Evolutionary conservation across 192 early-diverging fungal genomes (phyloP).

Genomic region (Coemansia pectinata): DNA sequence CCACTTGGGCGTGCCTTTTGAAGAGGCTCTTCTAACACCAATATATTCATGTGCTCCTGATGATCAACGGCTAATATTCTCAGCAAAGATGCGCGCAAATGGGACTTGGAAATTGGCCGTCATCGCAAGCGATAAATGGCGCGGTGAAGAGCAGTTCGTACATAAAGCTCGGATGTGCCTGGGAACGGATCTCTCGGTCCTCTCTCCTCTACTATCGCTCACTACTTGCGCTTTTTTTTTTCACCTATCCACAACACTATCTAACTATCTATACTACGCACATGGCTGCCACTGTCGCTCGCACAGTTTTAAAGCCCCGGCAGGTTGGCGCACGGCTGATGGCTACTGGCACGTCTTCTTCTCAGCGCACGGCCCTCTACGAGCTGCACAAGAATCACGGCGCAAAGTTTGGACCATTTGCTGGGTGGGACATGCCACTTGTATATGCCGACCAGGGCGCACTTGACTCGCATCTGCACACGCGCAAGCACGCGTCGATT

Average conservation of each 20-base stretch:
- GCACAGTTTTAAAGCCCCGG: conserved; percentile 13
- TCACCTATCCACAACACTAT: background rate
- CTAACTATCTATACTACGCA: background rate
- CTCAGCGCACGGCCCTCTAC: conserved; percentile 82
- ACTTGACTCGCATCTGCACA: conserved; percentile 87
- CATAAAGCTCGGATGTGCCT: background rate
- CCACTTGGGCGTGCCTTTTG: too few relatives aligned
- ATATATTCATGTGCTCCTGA: background rate
- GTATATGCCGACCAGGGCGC: conserved; percentile 84
- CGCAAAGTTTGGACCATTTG: conserved; percentile 97
- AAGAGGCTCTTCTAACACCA: background rate
- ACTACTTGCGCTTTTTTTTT: too few relatives aligned
- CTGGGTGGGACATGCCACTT: conserved; percentile 97
- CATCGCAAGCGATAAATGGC: background rate
- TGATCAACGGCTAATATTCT: background rate
- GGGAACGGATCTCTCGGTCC: background rate
- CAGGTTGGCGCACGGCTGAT: conserved; percentile 20
- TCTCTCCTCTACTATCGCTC: background rate
- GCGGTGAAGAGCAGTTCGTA: background rate
- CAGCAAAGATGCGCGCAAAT: conserved; percentile 9
- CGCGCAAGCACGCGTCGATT: conserved; percentile 84
- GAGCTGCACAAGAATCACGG: conserved; percentile 91
- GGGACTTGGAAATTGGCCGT: background rate
- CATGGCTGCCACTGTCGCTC: background rate
- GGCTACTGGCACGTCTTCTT: conserved; percentile 16